Evolutionary conservation across 140 eudicot species (phyloP).

Genomic region (Flaveria floridana): DNA sequence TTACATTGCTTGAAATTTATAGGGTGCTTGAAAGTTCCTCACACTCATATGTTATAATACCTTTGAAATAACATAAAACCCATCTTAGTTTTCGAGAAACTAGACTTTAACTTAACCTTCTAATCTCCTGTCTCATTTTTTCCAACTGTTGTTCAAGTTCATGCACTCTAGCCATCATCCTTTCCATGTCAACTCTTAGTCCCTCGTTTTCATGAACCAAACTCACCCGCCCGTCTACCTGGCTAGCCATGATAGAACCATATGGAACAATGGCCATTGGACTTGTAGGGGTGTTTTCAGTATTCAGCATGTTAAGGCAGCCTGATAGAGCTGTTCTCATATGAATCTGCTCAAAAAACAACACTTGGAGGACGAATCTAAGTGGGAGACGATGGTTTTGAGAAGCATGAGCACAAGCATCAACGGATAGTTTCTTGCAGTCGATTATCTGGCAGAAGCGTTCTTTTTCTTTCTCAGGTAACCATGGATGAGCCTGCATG

Average conservation of each 20-base stretch:
- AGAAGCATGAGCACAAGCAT: constrained; percentile 85
- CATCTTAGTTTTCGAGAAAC: constrained; percentile 37
- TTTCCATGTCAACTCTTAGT: constrained; percentile 64
- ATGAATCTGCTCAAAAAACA: constrained; percentile 87
- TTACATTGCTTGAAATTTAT: not conserved
- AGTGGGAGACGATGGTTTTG: constrained; percentile 73
- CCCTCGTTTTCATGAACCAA: constrained; percentile 66
- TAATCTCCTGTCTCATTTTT: constrained; percentile 57
- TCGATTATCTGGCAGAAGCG: constrained; percentile 60
- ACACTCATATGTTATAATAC: not conserved
- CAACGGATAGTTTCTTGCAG: constrained; percentile 67
- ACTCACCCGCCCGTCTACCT: constrained; percentile 57
- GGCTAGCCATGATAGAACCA: constrained; percentile 31
- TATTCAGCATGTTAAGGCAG: constrained; percentile 44
- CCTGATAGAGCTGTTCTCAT: constrained; percentile 58
- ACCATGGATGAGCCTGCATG: constrained; percentile 76
- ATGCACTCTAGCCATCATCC: constrained; percentile 59
- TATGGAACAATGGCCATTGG: constrained; percentile 16
- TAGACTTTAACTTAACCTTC: constrained; percentile 48
- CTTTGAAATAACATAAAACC: constrained; percentile 18
- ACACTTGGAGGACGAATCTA: constrained; percentile 72
- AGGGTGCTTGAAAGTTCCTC: not conserved
- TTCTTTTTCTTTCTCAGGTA: constrained; percentile 65
- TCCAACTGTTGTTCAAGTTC: constrained; percentile 72
- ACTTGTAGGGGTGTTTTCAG: constrained; percentile 45